Conservation (phyloP, 2,329 filamentous ascomycete genomes). For the Dothideomycetes sp. region DNA sequence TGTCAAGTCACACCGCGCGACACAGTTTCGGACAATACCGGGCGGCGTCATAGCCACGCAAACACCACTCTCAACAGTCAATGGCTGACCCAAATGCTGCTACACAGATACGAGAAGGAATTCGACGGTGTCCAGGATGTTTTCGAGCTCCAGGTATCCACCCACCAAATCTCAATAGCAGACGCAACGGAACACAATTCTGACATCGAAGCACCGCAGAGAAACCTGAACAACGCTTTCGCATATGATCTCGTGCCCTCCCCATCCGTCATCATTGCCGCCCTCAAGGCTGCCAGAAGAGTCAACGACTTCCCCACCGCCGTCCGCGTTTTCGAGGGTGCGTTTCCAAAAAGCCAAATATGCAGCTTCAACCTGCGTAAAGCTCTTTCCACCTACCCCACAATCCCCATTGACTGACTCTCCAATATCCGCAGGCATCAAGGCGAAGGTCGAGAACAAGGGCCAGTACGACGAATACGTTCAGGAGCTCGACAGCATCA, state of each 20-base stretch:
- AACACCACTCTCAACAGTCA: slow-evolving; percentile 17
- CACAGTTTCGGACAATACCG: neutral
- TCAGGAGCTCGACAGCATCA: slow-evolving; percentile 79
- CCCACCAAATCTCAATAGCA: no score
- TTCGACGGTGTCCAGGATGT: slow-evolving; percentile 96
- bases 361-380: neutral
- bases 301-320: slow-evolving; percentile 99
- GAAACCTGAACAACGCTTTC: slow-evolving; percentile 99
- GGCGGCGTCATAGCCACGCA: neutral
- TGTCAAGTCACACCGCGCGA: neutral
- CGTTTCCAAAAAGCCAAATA: no score
- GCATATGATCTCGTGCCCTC: slow-evolving; percentile 99
- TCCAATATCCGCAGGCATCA: no score
- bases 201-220: slow-evolving; percentile 35
- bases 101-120: slow-evolving; percentile 93
- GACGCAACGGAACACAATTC: no score
- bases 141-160: slow-evolving; percentile 97
- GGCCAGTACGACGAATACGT: slow-evolving; percentile 96
- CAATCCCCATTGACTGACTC: neutral
- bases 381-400: slow-evolving; percentile 1
- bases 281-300: slow-evolving; percentile 83
- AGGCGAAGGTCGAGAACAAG: slow-evolving; percentile 98
- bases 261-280: slow-evolving; percentile 78
- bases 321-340: slow-evolving; percentile 97
- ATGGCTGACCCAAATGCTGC: slow-evolving; percentile 5